These are phyloP conservation scores for Deuterostichococcus epilithicus DNA, from an alignment of 139 green algal species.

Conservation along the genomic window DNA sequence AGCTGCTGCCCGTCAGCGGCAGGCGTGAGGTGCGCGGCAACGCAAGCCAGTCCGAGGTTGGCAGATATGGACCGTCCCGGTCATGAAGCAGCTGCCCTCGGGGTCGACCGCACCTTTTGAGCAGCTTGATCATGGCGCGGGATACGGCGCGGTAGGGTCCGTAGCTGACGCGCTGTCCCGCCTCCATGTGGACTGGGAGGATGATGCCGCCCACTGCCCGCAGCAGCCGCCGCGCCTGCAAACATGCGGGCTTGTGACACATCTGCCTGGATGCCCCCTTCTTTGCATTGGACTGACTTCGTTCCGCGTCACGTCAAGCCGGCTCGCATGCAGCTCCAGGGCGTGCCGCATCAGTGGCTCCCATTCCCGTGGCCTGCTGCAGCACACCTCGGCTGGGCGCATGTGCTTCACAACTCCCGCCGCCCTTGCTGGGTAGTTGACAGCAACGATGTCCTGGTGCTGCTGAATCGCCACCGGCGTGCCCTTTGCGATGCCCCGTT, in stretches of 20 bases:
- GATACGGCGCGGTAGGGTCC: constrained; percentile 50
- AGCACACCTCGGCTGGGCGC: constrained; percentile 38
- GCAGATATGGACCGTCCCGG: no score
- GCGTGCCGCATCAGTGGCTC: no score
- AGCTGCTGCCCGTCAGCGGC: no score
- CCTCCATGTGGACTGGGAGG: constrained; percentile 49
- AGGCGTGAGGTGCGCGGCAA: no score
- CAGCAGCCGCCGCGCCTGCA: constrained; percentile 41
- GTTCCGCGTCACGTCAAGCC: no score
- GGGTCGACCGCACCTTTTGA: constrained; percentile 2
- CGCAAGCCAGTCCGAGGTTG: no score
- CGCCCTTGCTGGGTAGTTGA: constrained; percentile 35
- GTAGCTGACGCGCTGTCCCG: constrained; percentile 41
- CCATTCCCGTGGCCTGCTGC: no score
- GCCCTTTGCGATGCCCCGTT: constrained; percentile 24
- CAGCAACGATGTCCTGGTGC: constrained; percentile 57
- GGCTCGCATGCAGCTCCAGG: no score
- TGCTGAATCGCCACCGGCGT: constrained; percentile 56
- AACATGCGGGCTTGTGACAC: no score
- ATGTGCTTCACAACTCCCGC: constrained; percentile 63
- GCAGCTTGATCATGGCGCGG: constrained; percentile 33
- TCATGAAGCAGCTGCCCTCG: no score
- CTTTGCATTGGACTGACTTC: no score
- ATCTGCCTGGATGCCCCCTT: no score
- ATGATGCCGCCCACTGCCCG: constrained; percentile 32